These are phyloP conservation scores for Linum usitatissimum DNA, from an alignment of 345 rosid genomes.

Conservation along the genomic window DNA sequence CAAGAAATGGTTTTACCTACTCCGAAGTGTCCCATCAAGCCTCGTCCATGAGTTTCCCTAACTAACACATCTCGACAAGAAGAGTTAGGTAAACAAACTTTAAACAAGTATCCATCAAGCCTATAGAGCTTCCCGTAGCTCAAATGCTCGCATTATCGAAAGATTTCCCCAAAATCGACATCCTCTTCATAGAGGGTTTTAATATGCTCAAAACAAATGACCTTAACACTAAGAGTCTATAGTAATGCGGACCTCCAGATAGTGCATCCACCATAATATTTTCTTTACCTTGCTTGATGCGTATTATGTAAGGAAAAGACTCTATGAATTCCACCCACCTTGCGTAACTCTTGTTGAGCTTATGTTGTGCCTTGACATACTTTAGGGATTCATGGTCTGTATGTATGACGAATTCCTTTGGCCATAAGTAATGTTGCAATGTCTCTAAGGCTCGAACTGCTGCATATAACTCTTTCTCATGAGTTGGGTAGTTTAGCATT, in stretches of 20 bases:
- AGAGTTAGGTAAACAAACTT: neutral
- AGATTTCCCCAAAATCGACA: neutral
- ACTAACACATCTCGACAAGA: neutral
- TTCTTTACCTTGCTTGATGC: neutral
- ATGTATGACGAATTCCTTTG: no score
- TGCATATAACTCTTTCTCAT: neutral
- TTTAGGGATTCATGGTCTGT: no score
- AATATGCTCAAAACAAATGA: neutral
- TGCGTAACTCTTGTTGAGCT: no score
- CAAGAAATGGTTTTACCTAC: neutral
- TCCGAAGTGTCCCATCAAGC: neutral
- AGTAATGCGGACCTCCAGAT: neutral
- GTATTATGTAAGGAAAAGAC: neutral
- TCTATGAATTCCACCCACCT: neutral
- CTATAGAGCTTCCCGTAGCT: neutral
- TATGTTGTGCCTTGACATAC: no score
- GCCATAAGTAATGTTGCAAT: constrained; percentile 5
- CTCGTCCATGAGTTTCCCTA: neutral
- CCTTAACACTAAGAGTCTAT: neutral
- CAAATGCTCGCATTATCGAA: neutral
- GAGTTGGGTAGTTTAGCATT: neutral
- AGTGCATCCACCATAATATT: neutral
- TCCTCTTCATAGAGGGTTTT: neutral
- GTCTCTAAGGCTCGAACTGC: constrained; percentile 11
- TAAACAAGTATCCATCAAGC: neutral